Evolutionary conservation across 2,329 filamentous ascomycete species (phyloP), one percentile per base, ranked within the genome.

Genomic region (Diaporthe sp.): DNA sequence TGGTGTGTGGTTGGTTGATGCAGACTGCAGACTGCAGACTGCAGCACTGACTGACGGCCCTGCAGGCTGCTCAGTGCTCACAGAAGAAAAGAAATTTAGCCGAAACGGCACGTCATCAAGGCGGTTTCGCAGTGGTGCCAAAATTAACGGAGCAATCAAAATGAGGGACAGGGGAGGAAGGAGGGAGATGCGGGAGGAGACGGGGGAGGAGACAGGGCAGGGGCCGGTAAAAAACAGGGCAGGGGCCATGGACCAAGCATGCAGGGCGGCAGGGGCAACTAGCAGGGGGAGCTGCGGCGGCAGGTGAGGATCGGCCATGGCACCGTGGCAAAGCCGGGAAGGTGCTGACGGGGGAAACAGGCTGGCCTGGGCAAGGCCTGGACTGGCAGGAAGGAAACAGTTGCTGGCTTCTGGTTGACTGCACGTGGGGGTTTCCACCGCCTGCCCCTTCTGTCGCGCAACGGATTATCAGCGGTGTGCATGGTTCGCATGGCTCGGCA

Each of bases 71-170:
- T n/a, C 42, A 44, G 15, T 42, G 17, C n/a, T n/a, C 42, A 44
- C 42, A 2, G 42, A 17, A 44, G 15, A 17, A 30, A 65, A 69
- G 66, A 71, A 63, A 73, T 73, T 71, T 71, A 75, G 70, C 71
- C 74, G 51, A 73, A 63, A 71, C 74, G 58, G 74, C 73, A 74
- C 74, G 74, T 73, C 74, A 73, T 75, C 66, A 73, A 68, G 42
- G 27, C 47, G 69, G 69, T 71, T 63, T 71, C 69, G 69, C 69
- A 61, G 69, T 71, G 69, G 63, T 66, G 47, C 69, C 69, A 71
- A 63, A 61, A 42, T 71, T 63, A 71, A 71, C 58, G 32, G 58
- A 71, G 55, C 69, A 61, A 61, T 59, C 55, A 61, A 61, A 63
- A 71, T 61, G 44, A 71, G 56, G 56, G 35, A 61, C 69, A 71